Evolutionary conservation across 2,329 filamentous ascomycete species (phyloP), one percentile per base, ranked within the genome.

Genomic region (Cladophialophora bantiana): DNA sequence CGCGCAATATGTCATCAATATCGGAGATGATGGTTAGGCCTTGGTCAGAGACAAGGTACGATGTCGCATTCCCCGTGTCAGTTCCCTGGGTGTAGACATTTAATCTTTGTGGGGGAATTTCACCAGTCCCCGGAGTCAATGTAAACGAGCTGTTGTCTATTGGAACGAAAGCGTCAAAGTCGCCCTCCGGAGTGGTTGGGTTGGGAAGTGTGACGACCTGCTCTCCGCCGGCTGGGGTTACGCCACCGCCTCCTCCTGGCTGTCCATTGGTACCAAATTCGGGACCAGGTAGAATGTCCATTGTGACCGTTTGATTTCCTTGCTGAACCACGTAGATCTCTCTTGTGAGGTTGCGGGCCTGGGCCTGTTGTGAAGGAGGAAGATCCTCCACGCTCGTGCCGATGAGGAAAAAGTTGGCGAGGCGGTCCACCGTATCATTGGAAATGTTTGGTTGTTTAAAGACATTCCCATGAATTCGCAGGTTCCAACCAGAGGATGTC

Each of bases 241-340:
- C 78, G 42, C 82, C 81, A 58, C 83, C 82, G 50, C 82, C 82
- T 18, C 84, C 85, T 45, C 81, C 82, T 18, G 78, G 71, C 71
- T 82, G 75, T 62, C 82, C 78, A 71, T 80, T 80, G 1, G 83
- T 82, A 38, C 86, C 88, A 53, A 86, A 85, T 65, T 80, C 84
- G 1, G 83, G 81, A 12, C 87, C 82, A 1, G 88, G 86, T 62
- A 85, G 81, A 13, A 93, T 84, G 68, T 87, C 80, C 70, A 92
- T 84, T 1, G 86, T 84, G 20, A 92, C 88, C 69, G 87, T 87
- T 52, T 85, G 80, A 70, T 90, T 78, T 48, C 78, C 81, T 77
- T 93, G 90, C 76, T 93, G 90, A 3, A 94, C 84, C n/a, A 93
- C 85, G 72, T 89, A 93, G 60, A 94, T 92, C 58, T 85, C 85